phyloP scores from a whole-genome alignment of 352 stramenopile genomes.

The Globisporangium alternatum region DNA sequence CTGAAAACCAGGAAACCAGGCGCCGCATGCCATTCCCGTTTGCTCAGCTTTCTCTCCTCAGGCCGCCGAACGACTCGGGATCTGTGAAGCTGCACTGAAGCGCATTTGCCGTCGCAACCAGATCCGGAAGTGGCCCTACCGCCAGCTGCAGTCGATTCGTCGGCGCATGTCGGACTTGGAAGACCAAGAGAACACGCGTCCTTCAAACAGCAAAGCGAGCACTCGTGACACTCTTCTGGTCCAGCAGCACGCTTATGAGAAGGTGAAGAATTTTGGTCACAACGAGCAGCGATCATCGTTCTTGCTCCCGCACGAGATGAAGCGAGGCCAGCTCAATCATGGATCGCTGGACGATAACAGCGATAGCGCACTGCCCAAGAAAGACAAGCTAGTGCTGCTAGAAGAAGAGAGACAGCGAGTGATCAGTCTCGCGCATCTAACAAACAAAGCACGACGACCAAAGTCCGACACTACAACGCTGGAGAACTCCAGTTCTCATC shows the following conservation, averaged over 20 bases:
- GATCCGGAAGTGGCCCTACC: slow-evolving; percentile 75
- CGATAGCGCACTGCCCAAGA: background rate
- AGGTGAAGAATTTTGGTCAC: background rate
- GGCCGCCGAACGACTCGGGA: slow-evolving; percentile 51
- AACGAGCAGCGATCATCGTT: slow-evolving; percentile 1
- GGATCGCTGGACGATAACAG: background rate
- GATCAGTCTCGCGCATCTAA: slow-evolving; percentile 14
- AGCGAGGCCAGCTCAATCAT: background rate
- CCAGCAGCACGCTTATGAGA: background rate
- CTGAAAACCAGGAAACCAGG: background rate
- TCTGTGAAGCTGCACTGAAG: slow-evolving; percentile 83
- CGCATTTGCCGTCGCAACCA: slow-evolving; percentile 70
- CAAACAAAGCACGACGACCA: background rate
- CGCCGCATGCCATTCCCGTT: background rate
- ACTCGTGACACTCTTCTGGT: background rate
- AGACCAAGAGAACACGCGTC: slow-evolving; percentile 6
- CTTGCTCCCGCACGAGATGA: slow-evolving; percentile 15
- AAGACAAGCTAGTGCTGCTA: slow-evolving; percentile 21
- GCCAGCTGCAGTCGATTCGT: slow-evolving; percentile 57
- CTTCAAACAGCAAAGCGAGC: background rate
- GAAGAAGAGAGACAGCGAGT: slow-evolving; percentile 30
- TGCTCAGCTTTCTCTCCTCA: slow-evolving; percentile 31
- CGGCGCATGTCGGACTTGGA: slow-evolving; percentile 44
- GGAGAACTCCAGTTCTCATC: background rate
- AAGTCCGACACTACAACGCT: background rate